These are phyloP conservation scores for Capronia epimyces DNA, from an alignment of 2,329 filamentous ascomycete species.

Conservation along the genomic window DNA sequence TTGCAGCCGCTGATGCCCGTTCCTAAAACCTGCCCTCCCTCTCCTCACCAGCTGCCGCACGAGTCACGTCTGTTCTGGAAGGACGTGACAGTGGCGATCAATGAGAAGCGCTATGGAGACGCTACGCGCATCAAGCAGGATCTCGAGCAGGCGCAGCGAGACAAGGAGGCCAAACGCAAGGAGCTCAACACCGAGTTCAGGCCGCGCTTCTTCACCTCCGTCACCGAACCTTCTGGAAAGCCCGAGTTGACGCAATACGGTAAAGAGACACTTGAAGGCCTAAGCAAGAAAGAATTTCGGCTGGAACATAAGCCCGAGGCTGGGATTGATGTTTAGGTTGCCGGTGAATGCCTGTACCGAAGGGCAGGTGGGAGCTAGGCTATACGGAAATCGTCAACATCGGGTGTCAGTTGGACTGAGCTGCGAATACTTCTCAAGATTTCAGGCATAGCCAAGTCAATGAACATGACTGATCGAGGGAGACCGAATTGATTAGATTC, in stretches of 20 bases:
- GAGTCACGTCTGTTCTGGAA: constrained; percentile 87
- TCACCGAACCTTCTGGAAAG: constrained; percentile 54
- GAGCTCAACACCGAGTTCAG: constrained; percentile 64
- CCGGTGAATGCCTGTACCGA: too few species aligned
- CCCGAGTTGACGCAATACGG: constrained; percentile 61
- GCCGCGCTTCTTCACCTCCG: constrained; percentile 77
- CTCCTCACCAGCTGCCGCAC: constrained; percentile 73
- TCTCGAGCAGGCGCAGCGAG: constrained; percentile 82
- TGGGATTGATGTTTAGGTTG: constrained; percentile 9
- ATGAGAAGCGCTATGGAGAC: constrained; percentile 71
- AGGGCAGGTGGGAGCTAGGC: too few species aligned
- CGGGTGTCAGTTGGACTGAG: too few species aligned
- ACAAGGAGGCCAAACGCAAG: constrained; percentile 76
- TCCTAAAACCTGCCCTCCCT: constrained; percentile 71
- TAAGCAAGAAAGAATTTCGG: constrained; percentile 41
- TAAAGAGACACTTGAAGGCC: constrained; percentile 49
- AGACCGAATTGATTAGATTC: too few species aligned
- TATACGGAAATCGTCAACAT: too few species aligned
- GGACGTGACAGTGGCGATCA: constrained; percentile 79
- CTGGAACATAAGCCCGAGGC: constrained; percentile 21
- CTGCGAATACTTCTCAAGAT: too few species aligned
- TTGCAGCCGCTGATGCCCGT: constrained; percentile 75
- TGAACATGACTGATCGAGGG: too few species aligned
- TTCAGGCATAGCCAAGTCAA: too few species aligned
- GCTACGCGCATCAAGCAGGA: constrained; percentile 86